Conservation (phyloP, 2,329 filamentous ascomycete species). For the Aspergillus hiratsukae region DNA sequence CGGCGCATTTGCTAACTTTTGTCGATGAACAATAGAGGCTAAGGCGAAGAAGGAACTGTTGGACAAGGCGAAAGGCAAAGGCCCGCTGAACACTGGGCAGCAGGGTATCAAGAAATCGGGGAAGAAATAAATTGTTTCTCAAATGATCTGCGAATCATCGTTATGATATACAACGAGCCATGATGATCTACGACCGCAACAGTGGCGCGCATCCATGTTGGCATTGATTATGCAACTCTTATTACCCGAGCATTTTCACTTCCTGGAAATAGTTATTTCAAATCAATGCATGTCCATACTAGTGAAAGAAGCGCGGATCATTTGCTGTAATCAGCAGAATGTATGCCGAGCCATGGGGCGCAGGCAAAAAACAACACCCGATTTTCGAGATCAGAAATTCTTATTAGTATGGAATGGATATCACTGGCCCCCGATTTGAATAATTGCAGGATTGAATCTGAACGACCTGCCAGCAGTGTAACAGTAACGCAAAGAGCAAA, state of each 20-base stretch:
- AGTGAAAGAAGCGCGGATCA: background rate
- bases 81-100: conserved; percentile 74
- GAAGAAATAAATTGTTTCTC: conserved; percentile 67
- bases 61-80: conserved; percentile 80
- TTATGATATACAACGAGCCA: conserved; percentile 22
- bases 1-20: conserved; percentile 3
- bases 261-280: conserved; percentile 7
- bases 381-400: background rate
- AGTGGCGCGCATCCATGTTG: conserved; percentile 10
- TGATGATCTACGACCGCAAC: conserved; percentile 16
- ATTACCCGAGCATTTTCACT: conserved; percentile 9
- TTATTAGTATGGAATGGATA: conserved; percentile 1
- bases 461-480: background rate
- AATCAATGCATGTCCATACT: background rate
- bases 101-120: conserved; percentile 98
- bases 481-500: background rate
- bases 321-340: background rate
- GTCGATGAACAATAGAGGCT: conserved; percentile 53
- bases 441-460: background rate
- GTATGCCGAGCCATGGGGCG: background rate
- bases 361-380: background rate
- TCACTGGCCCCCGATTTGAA: background rate
- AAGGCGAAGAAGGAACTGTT: conserved; percentile 81
- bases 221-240: conserved; percentile 13
- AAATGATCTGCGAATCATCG: conserved; percentile 2